These are phyloP conservation scores for Macrolepiota fuliginosa DNA, from an alignment of 768 basidiomycete species.

Conservation along the genomic window DNA sequence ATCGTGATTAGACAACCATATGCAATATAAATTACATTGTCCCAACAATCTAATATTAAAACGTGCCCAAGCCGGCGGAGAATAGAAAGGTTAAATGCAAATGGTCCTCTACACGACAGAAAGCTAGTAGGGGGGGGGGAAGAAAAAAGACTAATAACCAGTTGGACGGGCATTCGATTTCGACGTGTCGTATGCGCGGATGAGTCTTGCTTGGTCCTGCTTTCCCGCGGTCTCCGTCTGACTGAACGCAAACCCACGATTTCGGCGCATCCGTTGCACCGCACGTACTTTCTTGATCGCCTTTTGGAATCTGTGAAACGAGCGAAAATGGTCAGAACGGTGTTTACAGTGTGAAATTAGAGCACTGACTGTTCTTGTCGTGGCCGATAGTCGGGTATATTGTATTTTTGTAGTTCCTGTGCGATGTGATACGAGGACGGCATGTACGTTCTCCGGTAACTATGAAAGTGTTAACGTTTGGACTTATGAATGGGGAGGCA, in stretches of 20 bases:
- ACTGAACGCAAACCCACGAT: slow-evolving; percentile 96
- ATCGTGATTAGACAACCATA: slow-evolving; percentile 13
- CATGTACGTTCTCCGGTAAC: slow-evolving; percentile 87
- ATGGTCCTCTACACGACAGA: slow-evolving; percentile 8
- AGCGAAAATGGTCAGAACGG: slow-evolving; percentile 6
- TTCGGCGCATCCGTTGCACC: slow-evolving; percentile 93
- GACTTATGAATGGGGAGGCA: slow-evolving; percentile 6
- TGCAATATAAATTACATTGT: slow-evolving; percentile 37
- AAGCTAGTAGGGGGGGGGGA: not conserved
- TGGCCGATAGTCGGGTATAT: slow-evolving; percentile 94
- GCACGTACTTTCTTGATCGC: slow-evolving; percentile 99
- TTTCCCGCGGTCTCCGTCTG: slow-evolving; percentile 86
- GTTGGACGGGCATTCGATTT: slow-evolving; percentile 69
- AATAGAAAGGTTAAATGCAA: not conserved
- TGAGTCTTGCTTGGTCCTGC: slow-evolving; percentile 85
- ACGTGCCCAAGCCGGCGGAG: not conserved
- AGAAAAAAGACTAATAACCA: slow-evolving; percentile 53
- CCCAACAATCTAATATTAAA: slow-evolving; percentile 15
- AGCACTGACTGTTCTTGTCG: slow-evolving; percentile 89
- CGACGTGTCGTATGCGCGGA: slow-evolving; percentile 86
- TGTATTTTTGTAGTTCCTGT: slow-evolving; percentile 99
- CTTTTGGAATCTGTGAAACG: slow-evolving; percentile 79
- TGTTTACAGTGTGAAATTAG: slow-evolving; percentile 4
- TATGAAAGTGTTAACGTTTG: slow-evolving; percentile 27
- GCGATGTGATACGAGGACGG: slow-evolving; percentile 97